Conservation (phyloP, 148 eudicot species). For the Rhododendron henanense region DNA sequence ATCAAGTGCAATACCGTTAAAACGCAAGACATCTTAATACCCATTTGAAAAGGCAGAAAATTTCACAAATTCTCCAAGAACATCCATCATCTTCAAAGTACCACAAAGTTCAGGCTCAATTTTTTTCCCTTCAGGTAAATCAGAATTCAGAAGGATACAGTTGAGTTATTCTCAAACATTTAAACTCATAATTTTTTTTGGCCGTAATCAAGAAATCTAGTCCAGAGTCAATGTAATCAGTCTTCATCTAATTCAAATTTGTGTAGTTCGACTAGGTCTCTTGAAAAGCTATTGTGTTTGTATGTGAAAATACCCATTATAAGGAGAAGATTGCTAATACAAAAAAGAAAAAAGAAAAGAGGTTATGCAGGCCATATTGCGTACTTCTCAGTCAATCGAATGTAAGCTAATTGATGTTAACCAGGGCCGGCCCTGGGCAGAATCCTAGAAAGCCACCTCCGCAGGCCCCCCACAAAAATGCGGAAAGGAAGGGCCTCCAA, state of each 20-base stretch:
- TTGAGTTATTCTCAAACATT: background rate
- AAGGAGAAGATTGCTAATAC: background rate
- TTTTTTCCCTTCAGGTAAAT: background rate
- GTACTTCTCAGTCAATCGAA: background rate
- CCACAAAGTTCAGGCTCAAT: background rate
- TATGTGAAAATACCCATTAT: no score
- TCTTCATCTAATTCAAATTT: background rate
- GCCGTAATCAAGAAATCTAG: background rate
- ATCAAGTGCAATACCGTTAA: conserved; percentile 6
- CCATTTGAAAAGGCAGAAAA: background rate
- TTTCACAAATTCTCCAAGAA: background rate
- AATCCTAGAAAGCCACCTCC: background rate
- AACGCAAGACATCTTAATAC: background rate
- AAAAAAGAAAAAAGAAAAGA: background rate
- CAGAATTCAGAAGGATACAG: background rate
- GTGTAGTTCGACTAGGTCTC: background rate
- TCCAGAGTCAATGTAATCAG: background rate
- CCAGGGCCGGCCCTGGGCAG: background rate
- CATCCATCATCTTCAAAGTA: background rate
- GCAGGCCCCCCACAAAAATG: background rate
- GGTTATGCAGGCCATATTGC: background rate
- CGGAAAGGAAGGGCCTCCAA: background rate
- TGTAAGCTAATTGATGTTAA: background rate
- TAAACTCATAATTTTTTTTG: background rate
- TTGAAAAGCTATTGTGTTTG: background rate